A percentile compares a stretch with the other conserved stretches of the same genome.
Evolutionary conservation across 2,329 filamentous ascomycete species (phyloP).

Genomic region (Talaromyces piceae): DNA sequence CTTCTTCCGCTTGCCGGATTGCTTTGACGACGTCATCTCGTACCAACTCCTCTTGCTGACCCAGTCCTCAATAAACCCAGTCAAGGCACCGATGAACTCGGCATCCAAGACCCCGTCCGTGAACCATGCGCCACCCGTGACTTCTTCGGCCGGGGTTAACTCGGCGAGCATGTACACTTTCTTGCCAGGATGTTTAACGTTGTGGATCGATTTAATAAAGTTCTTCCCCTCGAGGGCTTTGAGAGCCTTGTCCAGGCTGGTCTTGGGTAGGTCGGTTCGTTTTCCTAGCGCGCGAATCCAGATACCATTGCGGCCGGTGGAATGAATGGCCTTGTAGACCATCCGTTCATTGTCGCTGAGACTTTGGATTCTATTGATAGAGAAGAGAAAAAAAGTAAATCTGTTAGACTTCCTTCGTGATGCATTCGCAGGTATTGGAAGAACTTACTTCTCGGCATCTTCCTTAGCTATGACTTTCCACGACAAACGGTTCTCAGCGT

Average conservation of each 20-base stretch:
- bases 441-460: conserved; percentile 42
- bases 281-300: conserved; percentile 83
- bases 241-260: conserved; percentile 69
- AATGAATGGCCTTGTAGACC: conserved; percentile 84
- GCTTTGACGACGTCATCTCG: conserved; percentile 35
- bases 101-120: conserved; percentile 84
- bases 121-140: conserved; percentile 92
- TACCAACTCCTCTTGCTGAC: conserved; percentile 68
- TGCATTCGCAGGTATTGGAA: neutral
- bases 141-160: conserved; percentile 77
- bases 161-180: conserved; percentile 94
- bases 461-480: conserved; percentile 44
- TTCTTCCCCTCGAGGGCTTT: conserved; percentile 76
- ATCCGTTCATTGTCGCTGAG: conserved; percentile 65
- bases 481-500: conserved; percentile 35
- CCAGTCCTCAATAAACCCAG: conserved; percentile 64
- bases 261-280: conserved; percentile 75
- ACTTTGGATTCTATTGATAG: conserved; percentile 28
- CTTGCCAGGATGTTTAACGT: conserved; percentile 79
- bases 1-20: conserved; percentile 10
- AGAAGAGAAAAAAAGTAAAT: too few species aligned
- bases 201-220: conserved; percentile 83
- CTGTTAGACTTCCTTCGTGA: neutral
- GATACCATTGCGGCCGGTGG: conserved; percentile 74
- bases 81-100: conserved; percentile 73